phyloP scores from a whole-genome alignment of 192 early-diverging fungal species.

The Entomortierella lignicola region DNA sequence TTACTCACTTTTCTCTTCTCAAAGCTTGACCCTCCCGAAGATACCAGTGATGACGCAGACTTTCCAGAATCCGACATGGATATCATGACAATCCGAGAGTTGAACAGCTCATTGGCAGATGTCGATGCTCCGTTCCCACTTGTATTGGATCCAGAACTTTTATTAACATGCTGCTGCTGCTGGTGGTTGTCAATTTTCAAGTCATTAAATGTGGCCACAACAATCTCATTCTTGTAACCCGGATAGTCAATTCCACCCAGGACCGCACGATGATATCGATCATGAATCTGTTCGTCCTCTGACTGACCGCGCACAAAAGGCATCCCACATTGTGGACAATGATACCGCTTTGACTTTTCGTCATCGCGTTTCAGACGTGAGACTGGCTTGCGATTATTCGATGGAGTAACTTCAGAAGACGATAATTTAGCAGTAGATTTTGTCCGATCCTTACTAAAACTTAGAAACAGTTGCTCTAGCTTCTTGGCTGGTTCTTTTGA shows the following conservation, averaged over 20 bases:
- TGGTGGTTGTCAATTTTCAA: constrained; percentile 4
- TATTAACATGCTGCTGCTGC: neutral
- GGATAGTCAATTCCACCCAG: constrained; percentile 58
- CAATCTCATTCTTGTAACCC: constrained; percentile 58
- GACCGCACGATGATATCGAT: constrained; percentile 49
- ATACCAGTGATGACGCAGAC: neutral
- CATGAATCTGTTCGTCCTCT: constrained; percentile 58
- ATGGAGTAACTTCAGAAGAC: neutral
- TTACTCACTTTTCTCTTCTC: constrained; percentile 54
- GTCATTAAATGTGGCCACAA: constrained; percentile 32
- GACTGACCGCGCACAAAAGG: constrained; percentile 53
- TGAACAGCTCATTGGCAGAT: neutral
- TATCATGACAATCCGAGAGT: constrained; percentile 49
- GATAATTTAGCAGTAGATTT: constrained; percentile 11
- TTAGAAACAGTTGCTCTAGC: constrained; percentile 40
- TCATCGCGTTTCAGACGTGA: constrained; percentile 40
- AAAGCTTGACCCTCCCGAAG: constrained; percentile 10
- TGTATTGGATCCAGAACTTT: neutral
- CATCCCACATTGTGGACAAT: constrained; percentile 60
- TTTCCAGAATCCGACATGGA: constrained; percentile 37
- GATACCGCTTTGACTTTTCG: constrained; percentile 34
- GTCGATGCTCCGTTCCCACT: neutral
- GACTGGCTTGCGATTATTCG: constrained; percentile 8
- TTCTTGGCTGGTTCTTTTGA: constrained; percentile 22
- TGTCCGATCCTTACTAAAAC: constrained; percentile 30